phyloP scores from a whole-genome alignment of 768 basidiomycete genomes.

The Tephrocybe rancida region DNA sequence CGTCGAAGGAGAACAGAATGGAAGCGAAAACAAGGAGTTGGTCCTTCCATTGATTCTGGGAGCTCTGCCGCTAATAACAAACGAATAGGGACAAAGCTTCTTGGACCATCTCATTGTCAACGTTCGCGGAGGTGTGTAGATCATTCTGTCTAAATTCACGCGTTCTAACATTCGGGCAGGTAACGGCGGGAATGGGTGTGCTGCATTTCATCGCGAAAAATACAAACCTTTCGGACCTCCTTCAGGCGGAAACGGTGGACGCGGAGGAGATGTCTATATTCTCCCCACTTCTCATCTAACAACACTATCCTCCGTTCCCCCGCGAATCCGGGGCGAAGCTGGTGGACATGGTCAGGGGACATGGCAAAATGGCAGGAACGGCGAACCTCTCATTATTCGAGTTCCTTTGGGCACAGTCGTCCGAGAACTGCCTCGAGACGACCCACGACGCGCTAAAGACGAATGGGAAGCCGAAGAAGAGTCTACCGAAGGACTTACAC shows the following conservation, averaged over 20 bases:
- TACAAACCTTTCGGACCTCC: conserved; percentile 84
- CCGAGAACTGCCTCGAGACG: conserved; percentile 67
- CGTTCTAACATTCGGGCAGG: conserved; percentile 44
- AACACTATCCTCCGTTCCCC: conserved; percentile 72
- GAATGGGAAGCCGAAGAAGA: conserved; percentile 79
- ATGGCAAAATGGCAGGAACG: conserved; percentile 84
- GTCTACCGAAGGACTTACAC: conserved; percentile 46
- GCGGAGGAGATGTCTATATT: conserved; percentile 87
- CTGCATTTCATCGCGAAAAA: conserved; percentile 92
- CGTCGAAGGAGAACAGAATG: conserved; percentile 68
- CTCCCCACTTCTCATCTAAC: conserved; percentile 77
- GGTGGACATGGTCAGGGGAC: conserved; percentile 82
- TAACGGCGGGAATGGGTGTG: conserved; percentile 88
- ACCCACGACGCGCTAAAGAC: conserved; percentile 64
- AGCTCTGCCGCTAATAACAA: conserved; percentile 5
- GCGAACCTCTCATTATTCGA: conserved; percentile 69
- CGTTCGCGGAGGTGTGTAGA: conserved; percentile 66
- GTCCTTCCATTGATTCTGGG: conserved; percentile 22
- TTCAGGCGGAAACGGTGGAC: conserved; percentile 91
- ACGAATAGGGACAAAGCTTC: conserved; percentile 71
- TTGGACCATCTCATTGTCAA: conserved; percentile 83
- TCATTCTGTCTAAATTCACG: not conserved
- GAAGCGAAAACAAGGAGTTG: conserved; percentile 72
- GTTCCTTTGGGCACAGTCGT: conserved; percentile 94
- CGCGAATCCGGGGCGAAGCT: conserved; percentile 63